These are phyloP conservation scores for Stygiomarasmius scandens DNA, from an alignment of 1,284 basidiomycete genomes.

Conservation along the genomic window DNA sequence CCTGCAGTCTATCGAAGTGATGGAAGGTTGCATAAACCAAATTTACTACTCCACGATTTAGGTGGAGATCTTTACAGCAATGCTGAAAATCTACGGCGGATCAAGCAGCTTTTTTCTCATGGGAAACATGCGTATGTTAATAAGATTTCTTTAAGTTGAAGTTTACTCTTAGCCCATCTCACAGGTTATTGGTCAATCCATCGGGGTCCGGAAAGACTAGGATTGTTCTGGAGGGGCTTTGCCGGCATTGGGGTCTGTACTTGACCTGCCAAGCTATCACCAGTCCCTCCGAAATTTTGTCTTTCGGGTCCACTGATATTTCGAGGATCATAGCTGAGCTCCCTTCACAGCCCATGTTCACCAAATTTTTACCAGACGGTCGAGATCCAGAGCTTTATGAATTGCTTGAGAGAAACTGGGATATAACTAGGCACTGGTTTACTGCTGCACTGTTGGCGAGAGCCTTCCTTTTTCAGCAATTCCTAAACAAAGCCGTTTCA, in stretches of 20 bases:
- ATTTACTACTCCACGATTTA: no score
- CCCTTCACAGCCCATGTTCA: not conserved
- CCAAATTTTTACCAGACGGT: not conserved
- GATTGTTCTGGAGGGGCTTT: conserved; percentile 11
- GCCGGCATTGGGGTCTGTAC: conserved; percentile 15
- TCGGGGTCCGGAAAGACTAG: conserved; percentile 12
- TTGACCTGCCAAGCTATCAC: conserved; percentile 8
- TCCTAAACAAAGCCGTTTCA: not conserved
- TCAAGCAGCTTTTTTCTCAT: no score
- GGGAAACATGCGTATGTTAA: no score
- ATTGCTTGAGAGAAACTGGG: not conserved
- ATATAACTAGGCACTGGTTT: not conserved
- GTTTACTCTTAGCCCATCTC: not conserved
- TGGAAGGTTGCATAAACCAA: no score
- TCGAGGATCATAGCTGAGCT: no score
- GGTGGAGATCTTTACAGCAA: no score
- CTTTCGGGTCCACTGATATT: not conserved
- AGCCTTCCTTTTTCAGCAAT: conserved; percentile 2
- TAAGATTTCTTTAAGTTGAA: not conserved
- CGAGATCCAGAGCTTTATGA: not conserved
- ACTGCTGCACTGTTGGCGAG: conserved; percentile 6
- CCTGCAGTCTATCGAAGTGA: no score
- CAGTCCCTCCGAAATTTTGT: not conserved
- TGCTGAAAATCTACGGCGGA: no score
- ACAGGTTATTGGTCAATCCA: conserved; percentile 11